Percentiles rank a stretch among this genome's conserved stretches.
phyloP scores from a whole-genome alignment of 257 asterid genomes.

The Mentha longifolia region DNA sequence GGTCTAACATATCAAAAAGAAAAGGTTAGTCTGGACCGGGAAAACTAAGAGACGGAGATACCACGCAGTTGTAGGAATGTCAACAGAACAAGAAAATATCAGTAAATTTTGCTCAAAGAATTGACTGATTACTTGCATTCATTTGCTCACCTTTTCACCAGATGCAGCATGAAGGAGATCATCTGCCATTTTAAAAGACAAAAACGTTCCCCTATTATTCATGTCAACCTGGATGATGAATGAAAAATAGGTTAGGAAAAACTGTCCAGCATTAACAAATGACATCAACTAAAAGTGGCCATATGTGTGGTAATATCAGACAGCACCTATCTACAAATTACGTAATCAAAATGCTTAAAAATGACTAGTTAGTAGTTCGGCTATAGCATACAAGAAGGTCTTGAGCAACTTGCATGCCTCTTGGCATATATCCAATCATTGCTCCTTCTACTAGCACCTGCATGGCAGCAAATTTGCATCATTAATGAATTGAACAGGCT shows the following conservation, averaged over 20 bases:
- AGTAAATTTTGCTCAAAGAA: slow-evolving; percentile 2
- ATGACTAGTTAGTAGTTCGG: slow-evolving; percentile 1
- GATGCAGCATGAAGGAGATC: slow-evolving; percentile 84
- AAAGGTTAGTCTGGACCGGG: slow-evolving; percentile 12
- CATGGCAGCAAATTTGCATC: slow-evolving; percentile 30
- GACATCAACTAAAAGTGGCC: not conserved
- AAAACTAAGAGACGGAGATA: not conserved
- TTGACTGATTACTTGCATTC: not conserved
- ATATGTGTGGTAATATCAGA: not conserved
- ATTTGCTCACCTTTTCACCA: slow-evolving; percentile 77
- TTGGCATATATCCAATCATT: slow-evolving; percentile 80
- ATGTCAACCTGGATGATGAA: slow-evolving; percentile 53
- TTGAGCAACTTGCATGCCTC: slow-evolving; percentile 91
- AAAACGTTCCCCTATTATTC: slow-evolving; percentile 53
- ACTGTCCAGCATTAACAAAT: not conserved
- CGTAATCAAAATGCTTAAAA: not conserved
- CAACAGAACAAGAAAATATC: not conserved
- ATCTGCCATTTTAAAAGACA: slow-evolving; percentile 56
- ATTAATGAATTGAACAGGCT: slow-evolving; percentile 19
- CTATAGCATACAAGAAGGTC: slow-evolving; percentile 70
- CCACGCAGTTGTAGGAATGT: not conserved
- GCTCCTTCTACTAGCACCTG: slow-evolving; percentile 89
- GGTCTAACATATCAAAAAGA: slow-evolving; percentile 47
- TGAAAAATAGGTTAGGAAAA: slow-evolving; percentile 23
- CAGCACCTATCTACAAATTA: slow-evolving; percentile 7